phyloP scores from a whole-genome alignment of 1,284 basidiomycete species.

The Ustilago tritici region DNA sequence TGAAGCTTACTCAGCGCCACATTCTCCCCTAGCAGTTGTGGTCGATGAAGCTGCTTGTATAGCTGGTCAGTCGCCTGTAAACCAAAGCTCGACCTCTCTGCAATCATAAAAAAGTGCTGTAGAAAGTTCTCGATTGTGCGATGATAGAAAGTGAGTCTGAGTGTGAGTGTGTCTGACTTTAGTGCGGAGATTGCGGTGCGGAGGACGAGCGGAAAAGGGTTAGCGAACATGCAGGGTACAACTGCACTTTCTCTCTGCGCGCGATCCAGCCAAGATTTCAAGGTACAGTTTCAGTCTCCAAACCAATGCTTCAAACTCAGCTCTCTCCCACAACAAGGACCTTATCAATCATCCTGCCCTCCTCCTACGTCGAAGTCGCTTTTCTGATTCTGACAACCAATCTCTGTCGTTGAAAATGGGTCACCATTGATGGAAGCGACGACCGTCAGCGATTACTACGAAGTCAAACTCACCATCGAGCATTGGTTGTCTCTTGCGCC shows the following conservation, averaged over 20 bases:
- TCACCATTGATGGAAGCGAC: neutral
- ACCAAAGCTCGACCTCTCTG: neutral
- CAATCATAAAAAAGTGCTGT: neutral
- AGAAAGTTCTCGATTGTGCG: neutral
- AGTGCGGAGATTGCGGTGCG: neutral
- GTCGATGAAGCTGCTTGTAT: neutral
- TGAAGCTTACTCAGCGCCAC: neutral
- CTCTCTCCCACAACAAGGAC: neutral
- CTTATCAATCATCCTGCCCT: neutral
- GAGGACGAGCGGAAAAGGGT: neutral
- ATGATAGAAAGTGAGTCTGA: neutral
- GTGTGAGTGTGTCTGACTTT: neutral
- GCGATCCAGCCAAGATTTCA: neutral
- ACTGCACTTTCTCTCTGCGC: neutral
- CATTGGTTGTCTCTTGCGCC: neutral
- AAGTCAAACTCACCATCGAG: neutral
- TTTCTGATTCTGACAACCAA: neutral
- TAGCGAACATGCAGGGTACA: conserved; percentile 10
- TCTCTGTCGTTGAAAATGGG: neutral
- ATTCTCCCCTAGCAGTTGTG: neutral
- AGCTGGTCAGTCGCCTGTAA: neutral
- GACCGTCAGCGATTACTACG: neutral
- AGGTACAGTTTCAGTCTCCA: conserved; percentile 11
- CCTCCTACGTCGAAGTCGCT: neutral
- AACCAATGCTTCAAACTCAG: neutral